Conservation (phyloP, 2,329 filamentous ascomycete species). For the Alternaria gansuensis region DNA sequence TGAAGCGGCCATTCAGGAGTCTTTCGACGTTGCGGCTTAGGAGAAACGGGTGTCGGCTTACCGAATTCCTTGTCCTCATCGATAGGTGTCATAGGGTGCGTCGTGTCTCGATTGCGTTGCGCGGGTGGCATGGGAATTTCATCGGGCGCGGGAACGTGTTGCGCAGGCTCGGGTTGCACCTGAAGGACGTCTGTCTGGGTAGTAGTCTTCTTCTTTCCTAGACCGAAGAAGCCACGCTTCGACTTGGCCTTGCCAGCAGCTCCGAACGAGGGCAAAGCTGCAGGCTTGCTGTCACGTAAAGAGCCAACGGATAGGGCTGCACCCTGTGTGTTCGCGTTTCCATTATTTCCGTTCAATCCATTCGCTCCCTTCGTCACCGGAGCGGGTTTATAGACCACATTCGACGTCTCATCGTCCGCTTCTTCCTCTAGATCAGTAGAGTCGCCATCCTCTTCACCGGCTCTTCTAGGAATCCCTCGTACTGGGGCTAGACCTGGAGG, state of each 20-base stretch:
- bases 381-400: slow-evolving; percentile 28
- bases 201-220: slow-evolving; percentile 69
- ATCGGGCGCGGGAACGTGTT: slow-evolving; percentile 41
- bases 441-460: slow-evolving; percentile 66
- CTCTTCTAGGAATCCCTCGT: slow-evolving; percentile 67
- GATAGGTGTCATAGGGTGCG: slow-evolving; percentile 46
- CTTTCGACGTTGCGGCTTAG: slow-evolving; percentile 59
- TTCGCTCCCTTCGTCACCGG: slow-evolving; percentile 28
- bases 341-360: slow-evolving; percentile 25
- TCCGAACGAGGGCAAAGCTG: slow-evolving; percentile 38
- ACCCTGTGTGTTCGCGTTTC: slow-evolving; percentile 37
- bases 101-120: slow-evolving; percentile 37
- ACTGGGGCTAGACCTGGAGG: slow-evolving; percentile 61
- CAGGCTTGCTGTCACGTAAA: slow-evolving; percentile 52
- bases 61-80: slow-evolving; percentile 47
- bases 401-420: slow-evolving; percentile 36
- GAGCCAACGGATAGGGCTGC: slow-evolving; percentile 49
- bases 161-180: slow-evolving; percentile 42
- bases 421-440: slow-evolving; percentile 61
- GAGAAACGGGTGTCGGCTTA: slow-evolving; percentile 22
- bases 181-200: slow-evolving; percentile 44
- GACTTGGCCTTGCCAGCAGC: slow-evolving; percentile 50
- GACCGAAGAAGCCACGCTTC: slow-evolving; percentile 57
- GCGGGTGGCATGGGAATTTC: slow-evolving; percentile 46
- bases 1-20: slow-evolving; percentile 62